phyloP scores from a whole-genome alignment of 179 eudicot species.

The Pouteria campechiana region DNA sequence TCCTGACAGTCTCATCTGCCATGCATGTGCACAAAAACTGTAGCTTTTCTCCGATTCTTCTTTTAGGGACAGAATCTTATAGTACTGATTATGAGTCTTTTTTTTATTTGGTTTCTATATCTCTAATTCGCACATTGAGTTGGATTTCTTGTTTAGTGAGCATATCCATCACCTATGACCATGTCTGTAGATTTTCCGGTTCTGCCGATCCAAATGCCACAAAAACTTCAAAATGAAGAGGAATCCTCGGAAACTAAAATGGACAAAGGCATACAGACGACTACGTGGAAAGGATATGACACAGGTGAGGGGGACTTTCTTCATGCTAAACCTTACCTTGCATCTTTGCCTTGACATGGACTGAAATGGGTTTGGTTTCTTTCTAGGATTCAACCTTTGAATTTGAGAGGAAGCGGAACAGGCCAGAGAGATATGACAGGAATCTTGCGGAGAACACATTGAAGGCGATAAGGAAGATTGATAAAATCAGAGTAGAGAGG shows the following conservation, averaged over 20 bases:
- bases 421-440: slow-evolving; percentile 94
- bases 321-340: background rate
- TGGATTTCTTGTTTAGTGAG: too few species aligned
- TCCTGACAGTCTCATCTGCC: too few species aligned
- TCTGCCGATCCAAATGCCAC: slow-evolving; percentile 95
- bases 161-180: too few species aligned
- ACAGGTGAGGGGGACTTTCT: slow-evolving; percentile 35
- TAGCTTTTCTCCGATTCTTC: too few species aligned
- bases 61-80: too few species aligned
- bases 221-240: slow-evolving; percentile 99
- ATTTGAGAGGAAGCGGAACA: slow-evolving; percentile 90
- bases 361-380: background rate
- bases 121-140: too few species aligned
- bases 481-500: slow-evolving; percentile 43
- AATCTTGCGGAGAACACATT: slow-evolving; percentile 46
- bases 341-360: background rate
- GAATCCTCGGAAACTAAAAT: slow-evolving; percentile 88
- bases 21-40: too few species aligned
- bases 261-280: slow-evolving; percentile 91
- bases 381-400: slow-evolving; percentile 83
- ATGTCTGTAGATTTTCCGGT: slow-evolving; percentile 81
- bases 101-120: too few species aligned
- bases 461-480: slow-evolving; percentile 65
- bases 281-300: slow-evolving; percentile 97
- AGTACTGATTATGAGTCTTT: too few species aligned